These are phyloP conservation scores for Collariella sp. DNA, from an alignment of 495 filamentous ascomycete genomes.

Conservation along the genomic window DNA sequence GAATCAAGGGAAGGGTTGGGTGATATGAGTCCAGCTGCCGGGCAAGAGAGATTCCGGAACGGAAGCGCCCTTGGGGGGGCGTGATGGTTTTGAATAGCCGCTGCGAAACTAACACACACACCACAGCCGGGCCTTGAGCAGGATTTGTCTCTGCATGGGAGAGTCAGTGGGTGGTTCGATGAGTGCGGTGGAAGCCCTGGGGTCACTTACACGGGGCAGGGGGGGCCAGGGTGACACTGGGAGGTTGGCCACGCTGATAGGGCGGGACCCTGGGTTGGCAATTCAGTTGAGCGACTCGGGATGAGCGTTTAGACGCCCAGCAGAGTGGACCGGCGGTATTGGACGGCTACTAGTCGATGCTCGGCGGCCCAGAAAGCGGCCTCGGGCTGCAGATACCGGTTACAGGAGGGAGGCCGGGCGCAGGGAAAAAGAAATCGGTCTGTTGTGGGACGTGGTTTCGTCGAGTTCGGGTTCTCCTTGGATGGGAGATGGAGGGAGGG, in stretches of 20 bases:
- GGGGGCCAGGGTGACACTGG: constrained; percentile 11
- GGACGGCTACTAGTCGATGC: constrained; percentile 18
- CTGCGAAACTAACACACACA: constrained; percentile 24
- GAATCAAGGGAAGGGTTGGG: constrained; percentile 27
- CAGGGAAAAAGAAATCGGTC: constrained; percentile 4
- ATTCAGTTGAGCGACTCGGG: constrained; percentile 28
- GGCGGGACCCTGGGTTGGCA: constrained; percentile 21
- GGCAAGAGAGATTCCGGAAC: constrained; percentile 25
- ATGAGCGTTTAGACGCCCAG: constrained; percentile 32
- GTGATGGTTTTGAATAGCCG: constrained; percentile 48
- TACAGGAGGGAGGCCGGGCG: constrained; percentile 9
- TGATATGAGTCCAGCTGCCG: constrained; percentile 50
- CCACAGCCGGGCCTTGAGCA: constrained; percentile 18
- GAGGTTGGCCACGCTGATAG: constrained; percentile 26
- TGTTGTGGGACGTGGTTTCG: constrained; percentile 10
- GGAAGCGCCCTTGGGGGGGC: constrained; percentile 30
- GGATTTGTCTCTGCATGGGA: constrained; percentile 34
- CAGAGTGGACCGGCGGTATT: constrained; percentile 24
- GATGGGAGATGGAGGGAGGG: not conserved
- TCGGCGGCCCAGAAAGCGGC: constrained; percentile 24
- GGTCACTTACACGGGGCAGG: constrained; percentile 22
- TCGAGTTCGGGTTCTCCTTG: not conserved
- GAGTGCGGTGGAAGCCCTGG: constrained; percentile 16
- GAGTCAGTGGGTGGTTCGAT: constrained; percentile 25
- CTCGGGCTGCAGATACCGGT: constrained; percentile 15